Base-by-base conservation (phyloP, 139 green algal species). In the Chlamydomonas asymmetrica region DNA sequence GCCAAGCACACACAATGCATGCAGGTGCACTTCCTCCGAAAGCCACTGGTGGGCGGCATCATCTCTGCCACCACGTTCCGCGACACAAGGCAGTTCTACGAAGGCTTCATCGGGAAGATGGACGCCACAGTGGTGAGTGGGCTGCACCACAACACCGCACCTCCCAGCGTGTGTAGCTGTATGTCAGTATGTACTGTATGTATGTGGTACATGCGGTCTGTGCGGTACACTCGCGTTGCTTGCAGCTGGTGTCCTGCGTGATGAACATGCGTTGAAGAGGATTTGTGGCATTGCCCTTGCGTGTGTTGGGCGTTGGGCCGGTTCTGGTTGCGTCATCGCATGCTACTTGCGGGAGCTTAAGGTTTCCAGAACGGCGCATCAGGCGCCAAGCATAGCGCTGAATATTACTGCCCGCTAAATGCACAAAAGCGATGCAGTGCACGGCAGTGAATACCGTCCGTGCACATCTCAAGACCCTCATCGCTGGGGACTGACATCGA, bases 1-100 rank as follows among this genome's bases (percentile, higher is more conserved):
- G 32, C 13, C 20, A 50, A 27, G 32, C 35, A 18, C 48, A 34
- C 62, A 18, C 41, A 40, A 18, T n/a, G n/a, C 38, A 22, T 2
- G 0, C 71, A 84, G 78, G 78, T 80, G 6, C 57, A 84, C 40
- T 84, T 84, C 40, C 22, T 84, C 2, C 66, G 73, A 32, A 40
- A 32, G 40, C 63, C 40, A 34, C 52, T 62, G 43, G 59, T 81
- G 41, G 68, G 63, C 25, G 73, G 62, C 60, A 81, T 85, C 61
- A 81, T 85, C 69, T 45, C 34, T 34, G 56, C 34, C 10, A 81
- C 74, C 63, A 79, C 68, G 9, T 66, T 60, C 23, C 35, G 41
- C 9, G 68, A 79, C 0, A 66, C 38, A 40, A 43, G 34, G 20
- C 52, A 39, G 13, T 83, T 75, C 52, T 79, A 52, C 63, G 60